These are phyloP conservation scores for Pleurotus pulmonarius DNA, from an alignment of 768 basidiomycete genomes.

Conservation along the genomic window DNA sequence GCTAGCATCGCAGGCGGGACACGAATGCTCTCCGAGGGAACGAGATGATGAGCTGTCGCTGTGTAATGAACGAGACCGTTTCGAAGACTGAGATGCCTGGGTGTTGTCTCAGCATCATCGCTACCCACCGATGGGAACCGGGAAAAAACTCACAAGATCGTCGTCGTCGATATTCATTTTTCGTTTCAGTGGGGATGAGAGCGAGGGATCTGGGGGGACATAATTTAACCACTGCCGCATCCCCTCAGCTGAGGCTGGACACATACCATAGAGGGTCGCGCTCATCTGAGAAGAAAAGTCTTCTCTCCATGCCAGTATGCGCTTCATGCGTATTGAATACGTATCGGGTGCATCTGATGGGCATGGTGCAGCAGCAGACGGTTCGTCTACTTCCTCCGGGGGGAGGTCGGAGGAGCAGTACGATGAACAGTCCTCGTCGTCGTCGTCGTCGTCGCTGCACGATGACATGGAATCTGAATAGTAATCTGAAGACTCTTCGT, in stretches of 20 bases:
- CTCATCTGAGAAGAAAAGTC: conserved; percentile 43
- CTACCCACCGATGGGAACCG: not conserved
- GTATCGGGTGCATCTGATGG: conserved; percentile 40
- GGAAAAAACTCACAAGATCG: conserved; percentile 31
- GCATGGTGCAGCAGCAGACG: conserved; percentile 11
- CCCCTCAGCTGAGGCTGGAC: not conserved
- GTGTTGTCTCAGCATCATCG: not conserved
- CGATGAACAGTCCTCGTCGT: conserved; percentile 54
- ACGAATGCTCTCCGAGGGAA: conserved; percentile 52
- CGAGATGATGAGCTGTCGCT: conserved; percentile 9
- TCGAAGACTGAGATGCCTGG: conserved; percentile 51
- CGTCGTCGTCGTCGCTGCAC: conserved; percentile 27
- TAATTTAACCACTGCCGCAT: not conserved
- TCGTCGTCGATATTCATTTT: conserved; percentile 45
- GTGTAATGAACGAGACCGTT: conserved; percentile 47
- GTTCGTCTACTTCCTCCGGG: conserved; percentile 24
- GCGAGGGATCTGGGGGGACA: conserved; percentile 21
- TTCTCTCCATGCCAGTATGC: conserved; percentile 72
- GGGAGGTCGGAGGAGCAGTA: conserved; percentile 69
- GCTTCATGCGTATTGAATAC: conserved; percentile 52
- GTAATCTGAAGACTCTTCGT: conserved; percentile 24
- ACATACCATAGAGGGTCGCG: conserved; percentile 33
- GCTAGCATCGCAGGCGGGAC: conserved; percentile 71
- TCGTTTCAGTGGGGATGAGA: conserved; percentile 40
- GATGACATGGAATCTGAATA: conserved; percentile 20